Base-by-base conservation (phyloP, 2,329 filamentous ascomycete species). In the Scleromitrula shiraiana region DNA sequence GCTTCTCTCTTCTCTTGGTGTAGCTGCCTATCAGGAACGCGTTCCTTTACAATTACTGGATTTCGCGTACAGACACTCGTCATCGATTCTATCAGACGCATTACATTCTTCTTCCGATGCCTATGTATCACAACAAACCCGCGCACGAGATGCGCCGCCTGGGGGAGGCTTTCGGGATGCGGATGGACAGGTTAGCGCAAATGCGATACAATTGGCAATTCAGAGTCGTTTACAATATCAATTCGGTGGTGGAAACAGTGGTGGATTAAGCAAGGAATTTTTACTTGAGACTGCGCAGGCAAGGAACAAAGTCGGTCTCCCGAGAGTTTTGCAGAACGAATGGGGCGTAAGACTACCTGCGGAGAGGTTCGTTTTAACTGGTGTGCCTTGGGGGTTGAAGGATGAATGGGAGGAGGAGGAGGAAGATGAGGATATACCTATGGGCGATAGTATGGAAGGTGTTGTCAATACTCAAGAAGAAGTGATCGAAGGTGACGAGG, bases 61-160 rank as follows among this genome's bases (percentile, higher is more conserved):
- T 70, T 91, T 91, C 63, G 85, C 87, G 41, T 93, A 93, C 74
- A 81, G 87, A 30, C 86, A 89, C 72, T 87, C 83, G 8, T 80
- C 80, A 1, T 76, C 78, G 49, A 74, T 90, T 29, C 78, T 90
- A 17, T 79, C 72, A 56, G 85, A 89, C 68, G 82, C 80, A 6
- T 68, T 87, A 14, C 82, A 85, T 60, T 76, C 87, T 22, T 74
- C 76, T 5, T 75, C 78, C 6, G 83, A 88, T 64, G 83, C 83
- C 7, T 85, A 86, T 68, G 72, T 77, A 17, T 64, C 62, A 10
- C 62, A 65, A 39, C 58, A 62, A 49, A 61, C 57, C 7, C 59
- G 63, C 20, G 61, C 63, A 2, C 49, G 57, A 33, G 63, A 64
- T 53, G 60, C 59, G 17, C 60, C 62, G 1, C 55, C 59, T 10